These are phyloP conservation scores for Lagenidium giganteum DNA, from an alignment of 352 stramenopile species.

Conservation along the genomic window DNA sequence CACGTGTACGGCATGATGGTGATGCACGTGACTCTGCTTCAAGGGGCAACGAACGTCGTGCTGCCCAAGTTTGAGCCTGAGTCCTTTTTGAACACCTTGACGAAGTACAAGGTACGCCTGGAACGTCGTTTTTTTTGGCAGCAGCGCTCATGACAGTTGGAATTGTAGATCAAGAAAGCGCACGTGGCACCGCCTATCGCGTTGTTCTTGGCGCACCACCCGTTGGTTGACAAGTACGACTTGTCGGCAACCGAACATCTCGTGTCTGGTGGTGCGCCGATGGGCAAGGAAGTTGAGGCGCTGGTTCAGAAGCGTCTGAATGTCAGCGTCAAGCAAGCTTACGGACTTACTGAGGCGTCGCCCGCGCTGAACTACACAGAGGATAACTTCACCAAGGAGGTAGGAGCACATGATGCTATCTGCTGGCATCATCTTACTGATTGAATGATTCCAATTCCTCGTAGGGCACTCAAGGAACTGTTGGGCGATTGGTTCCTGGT, in stretches of 20 bases:
- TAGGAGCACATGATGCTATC: too few relatives aligned
- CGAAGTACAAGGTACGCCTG: conserved; percentile 33
- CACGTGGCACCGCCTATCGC: conserved; percentile 87
- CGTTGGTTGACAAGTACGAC: conserved; percentile 90
- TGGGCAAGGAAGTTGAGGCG: conserved; percentile 60
- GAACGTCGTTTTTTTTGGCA: neutral
- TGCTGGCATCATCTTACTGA: too few relatives aligned
- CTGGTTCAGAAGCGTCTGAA: conserved; percentile 46
- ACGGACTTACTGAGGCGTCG: conserved; percentile 39
- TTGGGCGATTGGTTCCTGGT: conserved; percentile 32
- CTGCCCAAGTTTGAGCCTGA: conserved; percentile 88
- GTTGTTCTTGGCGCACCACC: conserved; percentile 82
- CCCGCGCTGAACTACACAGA: conserved; percentile 21
- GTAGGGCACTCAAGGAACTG: conserved; percentile 5
- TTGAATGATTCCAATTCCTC: neutral
- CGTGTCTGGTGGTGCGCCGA: conserved; percentile 65
- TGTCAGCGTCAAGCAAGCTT: conserved; percentile 27
- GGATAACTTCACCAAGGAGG: conserved; percentile 11
- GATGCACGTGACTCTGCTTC: conserved; percentile 75
- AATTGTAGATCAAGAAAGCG: conserved; percentile 15
- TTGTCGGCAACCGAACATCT: conserved; percentile 72
- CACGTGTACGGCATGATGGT: conserved; percentile 92
- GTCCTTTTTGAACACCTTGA: conserved; percentile 76
- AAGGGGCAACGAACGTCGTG: conserved; percentile 81
- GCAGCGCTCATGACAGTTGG: too few relatives aligned